Conservation (phyloP, 192 early-diverging fungal species). For the Linnemannia hyalina region DNA sequence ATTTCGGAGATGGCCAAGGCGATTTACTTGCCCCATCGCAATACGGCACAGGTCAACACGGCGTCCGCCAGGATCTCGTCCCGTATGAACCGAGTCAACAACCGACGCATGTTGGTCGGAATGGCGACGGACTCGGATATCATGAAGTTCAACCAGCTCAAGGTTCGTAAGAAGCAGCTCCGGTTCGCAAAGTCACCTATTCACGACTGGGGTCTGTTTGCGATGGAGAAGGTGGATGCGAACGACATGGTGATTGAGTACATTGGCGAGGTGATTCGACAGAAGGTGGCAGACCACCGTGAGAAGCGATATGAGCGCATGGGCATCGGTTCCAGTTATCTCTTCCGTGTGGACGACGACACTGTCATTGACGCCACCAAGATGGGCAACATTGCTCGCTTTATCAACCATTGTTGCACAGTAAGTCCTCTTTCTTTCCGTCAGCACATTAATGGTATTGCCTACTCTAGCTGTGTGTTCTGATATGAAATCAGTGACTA, state of each 20-base stretch:
- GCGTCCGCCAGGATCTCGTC: constrained; percentile 63
- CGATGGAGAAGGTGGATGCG: constrained; percentile 91
- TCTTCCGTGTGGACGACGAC: constrained; percentile 97
- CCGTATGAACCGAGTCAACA: constrained; percentile 78
- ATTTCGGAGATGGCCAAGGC: constrained; percentile 78
- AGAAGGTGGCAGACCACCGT: constrained; percentile 94
- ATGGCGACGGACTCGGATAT: constrained; percentile 79
- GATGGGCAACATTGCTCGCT: constrained; percentile 96
- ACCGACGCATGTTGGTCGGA: constrained; percentile 67
- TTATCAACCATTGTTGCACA: constrained; percentile 98
- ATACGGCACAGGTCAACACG: constrained; percentile 38
- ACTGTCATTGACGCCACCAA: constrained; percentile 98
- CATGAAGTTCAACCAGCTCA: constrained; percentile 93
- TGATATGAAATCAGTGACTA: background rate
- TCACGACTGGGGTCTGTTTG: constrained; percentile 99
- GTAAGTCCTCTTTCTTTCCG: constrained; percentile 61
- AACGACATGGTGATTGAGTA: constrained; percentile 99
- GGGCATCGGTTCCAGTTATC: constrained; percentile 94
- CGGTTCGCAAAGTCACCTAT: constrained; percentile 94
- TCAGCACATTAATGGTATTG: background rate
- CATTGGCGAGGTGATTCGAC: constrained; percentile 95
- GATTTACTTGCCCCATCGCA: constrained; percentile 70
- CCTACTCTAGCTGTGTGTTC: constrained; percentile 10
- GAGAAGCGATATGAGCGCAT: constrained; percentile 94
- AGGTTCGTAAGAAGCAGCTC: constrained; percentile 90